Evolutionary conservation across 75 land plant genomes (phyloP), one percentile per base, ranked within the genome.

Genomic region (Isoetes taiwanensis): DNA sequence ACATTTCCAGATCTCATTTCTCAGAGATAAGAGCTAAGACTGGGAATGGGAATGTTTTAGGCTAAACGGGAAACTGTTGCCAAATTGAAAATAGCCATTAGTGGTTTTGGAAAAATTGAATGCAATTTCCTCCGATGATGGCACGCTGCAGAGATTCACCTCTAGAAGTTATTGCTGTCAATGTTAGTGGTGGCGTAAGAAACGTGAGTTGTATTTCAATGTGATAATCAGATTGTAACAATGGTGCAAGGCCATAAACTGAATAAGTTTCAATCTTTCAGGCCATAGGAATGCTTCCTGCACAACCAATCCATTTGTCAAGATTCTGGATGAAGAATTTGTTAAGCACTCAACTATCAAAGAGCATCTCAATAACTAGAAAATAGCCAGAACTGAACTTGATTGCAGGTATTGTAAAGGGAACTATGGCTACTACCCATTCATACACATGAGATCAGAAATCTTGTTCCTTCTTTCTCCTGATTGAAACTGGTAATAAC

Each of bases 51-150:
- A n/a, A n/a, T n/a, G n/a, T n/a, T n/a, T n/a, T n/a, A n/a, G n/a
- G 59, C 37, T 21, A 83, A 30, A 41, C 74, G 73, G 30, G 72
- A 75, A 39, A 78, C 85, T 1, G 80, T 71, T 34, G 96, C 96
- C 12, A 85, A 89, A 62, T 53, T 89, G 64, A 85, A 79, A 75
- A 90, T 89, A 34, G 86, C 83, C 21, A 82, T 89, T 68, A 85
- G 85, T 61, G 90, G 90, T 26, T 85, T 79, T 30, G 90, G 90
- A 40, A 82, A 91, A 25, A 89, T 85, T 60, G 96, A 91, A 2
- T 65, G 93, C 66, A 85, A 82, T 80, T 82, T 85, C 66, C 74
- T 85, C 25, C 72, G 96, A 5, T 89, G 93, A 75, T 89, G 96
- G 91, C 91, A 89, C 32, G 91, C 31, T 65, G 96, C 35, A 75